phyloP scores from a whole-genome alignment of 345 rosid species.

The Populus ilicifolia region DNA sequence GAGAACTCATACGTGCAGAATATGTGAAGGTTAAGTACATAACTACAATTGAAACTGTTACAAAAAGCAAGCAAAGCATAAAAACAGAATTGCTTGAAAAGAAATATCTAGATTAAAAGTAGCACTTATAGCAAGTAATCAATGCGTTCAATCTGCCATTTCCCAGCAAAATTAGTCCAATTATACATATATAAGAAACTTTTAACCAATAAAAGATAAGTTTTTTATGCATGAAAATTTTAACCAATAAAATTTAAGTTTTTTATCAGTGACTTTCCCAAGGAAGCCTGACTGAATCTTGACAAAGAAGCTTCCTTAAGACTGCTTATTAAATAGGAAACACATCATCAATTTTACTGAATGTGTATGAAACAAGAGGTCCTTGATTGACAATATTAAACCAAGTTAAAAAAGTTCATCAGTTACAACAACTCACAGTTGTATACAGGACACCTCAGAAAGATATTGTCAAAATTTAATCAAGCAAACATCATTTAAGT shows the following conservation, averaged over 20 bases:
- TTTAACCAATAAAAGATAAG: neutral
- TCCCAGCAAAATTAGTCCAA: neutral
- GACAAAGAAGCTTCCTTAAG: neutral
- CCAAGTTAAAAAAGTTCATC: neutral
- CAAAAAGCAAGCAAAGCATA: neutral
- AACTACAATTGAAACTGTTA: neutral
- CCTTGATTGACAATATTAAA: neutral
- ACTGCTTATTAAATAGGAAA: neutral
- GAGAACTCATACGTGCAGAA: neutral
- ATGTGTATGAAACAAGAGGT: neutral
- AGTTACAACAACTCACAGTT: neutral
- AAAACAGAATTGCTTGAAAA: neutral
- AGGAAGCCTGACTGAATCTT: neutral
- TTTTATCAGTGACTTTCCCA: neutral
- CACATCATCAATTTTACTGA: neutral
- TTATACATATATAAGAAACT: neutral
- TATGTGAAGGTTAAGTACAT: neutral
- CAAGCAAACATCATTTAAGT: neutral
- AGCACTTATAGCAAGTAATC: neutral
- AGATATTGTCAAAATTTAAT: neutral
- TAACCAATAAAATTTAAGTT: neutral
- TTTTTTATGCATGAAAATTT: neutral
- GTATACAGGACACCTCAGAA: neutral
- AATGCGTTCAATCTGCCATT: neutral
- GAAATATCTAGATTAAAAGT: neutral